phyloP scores from a whole-genome alignment of 2,329 filamentous ascomycete species.

The Coleophoma eucalyptorum region DNA sequence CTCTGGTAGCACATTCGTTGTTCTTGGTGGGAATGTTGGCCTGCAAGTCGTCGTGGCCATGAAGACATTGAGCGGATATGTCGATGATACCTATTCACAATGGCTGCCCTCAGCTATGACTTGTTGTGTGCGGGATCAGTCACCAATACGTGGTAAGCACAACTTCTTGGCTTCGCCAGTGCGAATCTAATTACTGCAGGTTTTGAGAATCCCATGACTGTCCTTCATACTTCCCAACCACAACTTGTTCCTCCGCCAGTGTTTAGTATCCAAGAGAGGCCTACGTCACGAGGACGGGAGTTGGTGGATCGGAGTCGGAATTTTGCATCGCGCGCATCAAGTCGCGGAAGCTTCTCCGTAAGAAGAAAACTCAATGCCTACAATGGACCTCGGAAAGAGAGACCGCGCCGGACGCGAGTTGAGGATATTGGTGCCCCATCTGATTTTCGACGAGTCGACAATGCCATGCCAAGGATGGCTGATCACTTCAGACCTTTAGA shows the following conservation, averaged over 20 bases:
- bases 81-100: slow-evolving; percentile 25
- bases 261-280: slow-evolving; percentile 20
- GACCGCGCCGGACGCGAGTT: slow-evolving; percentile 39
- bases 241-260: slow-evolving; percentile 30
- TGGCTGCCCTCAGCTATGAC: slow-evolving; percentile 22
- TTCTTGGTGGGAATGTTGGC: slow-evolving; percentile 7
- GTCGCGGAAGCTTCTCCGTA: slow-evolving; percentile 38
- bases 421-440: slow-evolving; percentile 49
- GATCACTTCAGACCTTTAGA: slow-evolving; percentile 49
- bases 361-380: slow-evolving; percentile 37
- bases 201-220: slow-evolving; percentile 30
- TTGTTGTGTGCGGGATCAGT: slow-evolving; percentile 20
- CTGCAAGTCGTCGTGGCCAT: slow-evolving; percentile 24
- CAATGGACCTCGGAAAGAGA: slow-evolving; percentile 36
- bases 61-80: slow-evolving; percentile 25
- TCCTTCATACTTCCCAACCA: slow-evolving; percentile 33
- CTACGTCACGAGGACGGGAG: slow-evolving; percentile 23
- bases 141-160: slow-evolving; percentile 20
- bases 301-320: slow-evolving; percentile 31
- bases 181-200: slow-evolving; percentile 11
- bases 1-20: neutral
- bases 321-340: slow-evolving; percentile 35
- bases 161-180: no score
- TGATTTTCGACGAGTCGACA: slow-evolving; percentile 56
- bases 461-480: slow-evolving; percentile 28